Evolutionary conservation across 768 basidiomycete species (phyloP), one percentile per base, ranked within the genome.

Genomic region (Ephemerocybe angulata): DNA sequence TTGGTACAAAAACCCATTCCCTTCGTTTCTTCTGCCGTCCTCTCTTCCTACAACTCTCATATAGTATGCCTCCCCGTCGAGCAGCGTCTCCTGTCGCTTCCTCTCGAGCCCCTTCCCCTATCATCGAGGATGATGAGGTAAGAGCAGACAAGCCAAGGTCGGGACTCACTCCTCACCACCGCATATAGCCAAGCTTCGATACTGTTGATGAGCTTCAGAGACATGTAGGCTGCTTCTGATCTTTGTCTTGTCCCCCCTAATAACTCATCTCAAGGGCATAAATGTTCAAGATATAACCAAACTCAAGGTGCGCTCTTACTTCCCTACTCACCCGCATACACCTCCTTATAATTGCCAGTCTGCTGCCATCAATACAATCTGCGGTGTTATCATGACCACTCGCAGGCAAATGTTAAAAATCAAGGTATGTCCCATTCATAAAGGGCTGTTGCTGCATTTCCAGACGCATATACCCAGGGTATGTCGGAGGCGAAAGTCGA

Each of bases 401-500:
- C 78, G 92, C 54, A 82, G 90, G 57, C 90, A 93, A 50, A 78
- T 98, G 67, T 73, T 93, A 54, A 98, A 97, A 68, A 95, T 98
- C 62, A 98, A 98, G 81, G 94, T 88, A 46, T 30, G 57, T 29
- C 24, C 52, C n/a, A 48, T 29, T 37, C 25, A 35, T 37, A 3
- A 33, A 10, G 31, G 21, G 19, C 30, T n/a, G 15, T n/a, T 53
- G 46, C 27, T 52, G 35, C 51, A 52, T 27, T 24, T 28, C 12
- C 21, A 15, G n/a, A 22, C 55, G 42, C 19, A 48, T 44, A 44
- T 55, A 19, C 56, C 10, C 54, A 95, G 92, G 95, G 95, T 40
- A 87, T 96, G 80, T 94, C 94, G 3, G 95, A 97, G 62, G 90
- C 95, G 0, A 98, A 98, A 68, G 93, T 98, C 1, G 95, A 98